phyloP scores from a whole-genome alignment of 306 rosid genomes.

The Glycine latifolia region DNA sequence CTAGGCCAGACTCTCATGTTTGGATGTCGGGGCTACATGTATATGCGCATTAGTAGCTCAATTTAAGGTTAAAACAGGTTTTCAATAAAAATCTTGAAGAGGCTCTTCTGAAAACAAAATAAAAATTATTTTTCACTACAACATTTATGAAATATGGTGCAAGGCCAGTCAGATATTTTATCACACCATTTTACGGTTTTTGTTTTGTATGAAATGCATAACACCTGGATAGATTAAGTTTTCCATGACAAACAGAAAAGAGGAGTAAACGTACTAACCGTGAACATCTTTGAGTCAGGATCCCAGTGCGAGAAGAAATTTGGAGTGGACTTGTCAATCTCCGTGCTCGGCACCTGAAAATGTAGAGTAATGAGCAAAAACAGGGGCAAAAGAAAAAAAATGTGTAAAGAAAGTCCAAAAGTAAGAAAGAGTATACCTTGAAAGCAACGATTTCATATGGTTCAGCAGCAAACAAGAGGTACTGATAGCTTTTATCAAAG shows the following conservation, averaged over 20 bases:
- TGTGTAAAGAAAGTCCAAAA: too few relatives aligned
- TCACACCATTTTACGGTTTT: too few relatives aligned
- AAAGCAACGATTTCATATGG: slow-evolving; percentile 93
- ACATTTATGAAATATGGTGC: not conserved
- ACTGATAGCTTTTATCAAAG: slow-evolving; percentile 84
- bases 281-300: slow-evolving; percentile 97
- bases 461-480: slow-evolving; percentile 90
- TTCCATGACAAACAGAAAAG: not conserved
- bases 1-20: not conserved
- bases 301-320: slow-evolving; percentile 99
- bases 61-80: not conserved
- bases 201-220: too few relatives aligned
- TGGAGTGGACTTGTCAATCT: slow-evolving; percentile 91
- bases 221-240: not conserved
- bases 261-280: slow-evolving; percentile 60
- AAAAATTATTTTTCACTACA: not conserved
- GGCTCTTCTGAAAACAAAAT: not conserved
- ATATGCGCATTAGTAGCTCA: not conserved
- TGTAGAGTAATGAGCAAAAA: slow-evolving; percentile 24
- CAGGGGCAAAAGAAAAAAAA: not conserved
- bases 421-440: slow-evolving; percentile 63
- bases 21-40: not conserved
- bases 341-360: slow-evolving; percentile 93
- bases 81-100: not conserved
- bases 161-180: not conserved